Percentiles rank a stretch among this genome's conserved stretches.
Evolutionary conservation across 176 grass and related monocot species (phyloP).

Genomic region (Poa annua): DNA sequence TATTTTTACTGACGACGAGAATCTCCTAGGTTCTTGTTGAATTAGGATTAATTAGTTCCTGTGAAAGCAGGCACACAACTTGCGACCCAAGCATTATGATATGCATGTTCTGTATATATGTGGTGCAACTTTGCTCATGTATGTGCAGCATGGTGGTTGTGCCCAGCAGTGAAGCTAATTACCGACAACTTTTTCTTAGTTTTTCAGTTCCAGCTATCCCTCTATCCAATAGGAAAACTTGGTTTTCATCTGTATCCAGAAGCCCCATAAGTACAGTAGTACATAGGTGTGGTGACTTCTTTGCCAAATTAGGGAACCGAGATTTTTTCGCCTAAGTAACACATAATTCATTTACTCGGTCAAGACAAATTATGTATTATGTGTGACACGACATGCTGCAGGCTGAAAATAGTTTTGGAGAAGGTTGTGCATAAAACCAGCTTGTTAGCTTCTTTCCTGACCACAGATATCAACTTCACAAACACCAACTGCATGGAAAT

Average conservation of each 20-base stretch:
- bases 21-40: neutral
- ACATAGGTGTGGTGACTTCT: neutral
- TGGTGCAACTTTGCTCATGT: conserved; percentile 10
- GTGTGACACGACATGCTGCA: neutral
- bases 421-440: neutral
- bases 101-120: neutral
- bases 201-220: neutral
- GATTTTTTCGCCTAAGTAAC: neutral
- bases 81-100: neutral
- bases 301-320: neutral
- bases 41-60: neutral
- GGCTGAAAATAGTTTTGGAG: neutral
- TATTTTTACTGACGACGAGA: neutral
- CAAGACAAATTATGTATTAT: neutral
- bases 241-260: neutral
- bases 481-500: neutral
- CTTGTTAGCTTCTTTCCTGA: neutral
- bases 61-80: neutral
- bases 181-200: neutral
- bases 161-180: neutral
- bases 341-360: neutral
- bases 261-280: neutral
- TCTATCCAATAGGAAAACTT: neutral
- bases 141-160: neutral
- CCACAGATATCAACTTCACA: conserved; percentile 12